phyloP scores from a whole-genome alignment of 257 asterid genomes.

The Nicotiana attenuata region DNA sequence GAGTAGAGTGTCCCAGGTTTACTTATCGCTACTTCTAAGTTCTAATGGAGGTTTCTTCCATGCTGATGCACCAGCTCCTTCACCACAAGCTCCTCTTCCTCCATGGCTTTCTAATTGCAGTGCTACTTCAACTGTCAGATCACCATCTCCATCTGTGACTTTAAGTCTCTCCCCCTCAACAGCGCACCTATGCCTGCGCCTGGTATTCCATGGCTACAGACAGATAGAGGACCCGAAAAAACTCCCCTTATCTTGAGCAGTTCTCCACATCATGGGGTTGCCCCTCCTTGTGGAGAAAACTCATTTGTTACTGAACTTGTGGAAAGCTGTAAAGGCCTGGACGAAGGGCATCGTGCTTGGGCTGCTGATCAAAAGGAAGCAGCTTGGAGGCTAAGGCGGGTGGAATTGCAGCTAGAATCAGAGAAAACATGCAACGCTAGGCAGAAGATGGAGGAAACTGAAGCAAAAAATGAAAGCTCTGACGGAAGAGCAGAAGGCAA shows the following conservation, averaged over 20 bases:
- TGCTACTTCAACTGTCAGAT: slow-evolving; percentile 29
- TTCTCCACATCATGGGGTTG: slow-evolving; percentile 30
- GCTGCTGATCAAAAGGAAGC: slow-evolving; percentile 74
- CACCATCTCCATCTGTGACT: slow-evolving; percentile 61
- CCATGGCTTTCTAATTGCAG: slow-evolving; percentile 68
- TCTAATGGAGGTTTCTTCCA: slow-evolving; percentile 34
- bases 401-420: slow-evolving; percentile 73
- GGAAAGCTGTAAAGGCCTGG: slow-evolving; percentile 70
- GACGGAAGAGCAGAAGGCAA: slow-evolving; percentile 61
- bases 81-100: slow-evolving; percentile 42
- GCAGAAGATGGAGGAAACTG: slow-evolving; percentile 77
- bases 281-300: slow-evolving; percentile 29
- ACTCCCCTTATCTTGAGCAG: slow-evolving; percentile 9
- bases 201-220: slow-evolving; percentile 51
- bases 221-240: slow-evolving; percentile 18
- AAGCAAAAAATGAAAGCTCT: slow-evolving; percentile 66
- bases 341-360: slow-evolving; percentile 78
- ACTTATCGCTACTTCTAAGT: slow-evolving; percentile 47
- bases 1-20: slow-evolving; percentile 18
- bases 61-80: slow-evolving; percentile 25
- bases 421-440: slow-evolving; percentile 69
- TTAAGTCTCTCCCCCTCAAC: slow-evolving; percentile 58
- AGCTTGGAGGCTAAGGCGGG: slow-evolving; percentile 76
- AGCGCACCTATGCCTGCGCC: slow-evolving; percentile 25
- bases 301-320: slow-evolving; percentile 42